A percentile compares a stretch with the other conserved stretches of the same genome.
phyloP scores from a whole-genome alignment of 2,329 filamentous ascomycete genomes.

The Clarireedia homoeocarpa region DNA sequence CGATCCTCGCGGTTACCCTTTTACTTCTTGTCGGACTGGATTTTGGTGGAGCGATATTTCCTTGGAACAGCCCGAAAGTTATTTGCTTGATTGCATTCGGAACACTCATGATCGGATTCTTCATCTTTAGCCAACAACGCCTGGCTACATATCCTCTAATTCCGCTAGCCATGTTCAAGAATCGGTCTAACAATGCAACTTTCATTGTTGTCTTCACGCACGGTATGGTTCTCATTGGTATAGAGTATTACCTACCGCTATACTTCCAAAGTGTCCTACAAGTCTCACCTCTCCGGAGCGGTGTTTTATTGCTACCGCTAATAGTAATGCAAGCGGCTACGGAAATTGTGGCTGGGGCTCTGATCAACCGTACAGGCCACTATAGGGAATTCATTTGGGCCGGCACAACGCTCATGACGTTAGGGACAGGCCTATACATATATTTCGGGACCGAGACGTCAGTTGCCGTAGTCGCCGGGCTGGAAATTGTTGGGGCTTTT shows the following conservation, averaged over 20 bases:
- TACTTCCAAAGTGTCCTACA: conserved; percentile 77
- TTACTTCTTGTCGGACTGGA: conserved; percentile 81
- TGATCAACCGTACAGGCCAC: conserved; percentile 47
- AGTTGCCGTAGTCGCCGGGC: conserved; percentile 35
- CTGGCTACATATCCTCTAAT: conserved; percentile 71
- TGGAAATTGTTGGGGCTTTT: conserved; percentile 42
- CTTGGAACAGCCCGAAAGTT: conserved; percentile 65
- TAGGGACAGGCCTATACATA: conserved; percentile 39
- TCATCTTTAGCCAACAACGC: conserved; percentile 62
- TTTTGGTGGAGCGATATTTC: conserved; percentile 65
- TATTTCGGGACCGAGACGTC: conserved; percentile 31
- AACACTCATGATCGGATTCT: conserved; percentile 39
- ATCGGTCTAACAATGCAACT: conserved; percentile 44
- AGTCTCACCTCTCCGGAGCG: conserved; percentile 60
- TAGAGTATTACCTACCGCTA: conserved; percentile 35
- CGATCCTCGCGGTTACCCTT: conserved; percentile 65
- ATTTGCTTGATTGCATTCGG: conserved; percentile 76
- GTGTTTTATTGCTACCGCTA: conserved; percentile 65
- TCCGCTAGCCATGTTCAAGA: conserved; percentile 62
- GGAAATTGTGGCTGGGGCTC: conserved; percentile 57
- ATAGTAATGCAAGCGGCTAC: conserved; percentile 56
- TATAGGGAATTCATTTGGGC: conserved; percentile 40
- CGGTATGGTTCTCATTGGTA: conserved; percentile 54
- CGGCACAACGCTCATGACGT: conserved; percentile 34
- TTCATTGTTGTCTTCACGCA: background rate